phyloP scores from a whole-genome alignment of 2,329 filamentous ascomycete genomes.

The Chalaropsis ovoidea region DNA sequence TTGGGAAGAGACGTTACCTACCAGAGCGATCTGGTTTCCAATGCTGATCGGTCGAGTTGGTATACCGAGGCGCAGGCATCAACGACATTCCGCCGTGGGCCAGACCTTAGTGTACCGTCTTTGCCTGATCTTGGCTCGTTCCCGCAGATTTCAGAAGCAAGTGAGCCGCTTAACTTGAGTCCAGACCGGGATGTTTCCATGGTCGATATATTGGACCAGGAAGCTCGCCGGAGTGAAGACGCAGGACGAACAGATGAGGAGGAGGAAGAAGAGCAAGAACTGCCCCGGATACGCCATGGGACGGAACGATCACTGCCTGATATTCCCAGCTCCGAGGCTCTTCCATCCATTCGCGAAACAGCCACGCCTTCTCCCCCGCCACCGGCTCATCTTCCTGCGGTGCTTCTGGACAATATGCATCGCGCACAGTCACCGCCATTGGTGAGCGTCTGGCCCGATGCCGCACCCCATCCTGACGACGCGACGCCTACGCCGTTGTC shows the following conservation, averaged over 20 bases:
- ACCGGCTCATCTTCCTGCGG: conserved; percentile 2
- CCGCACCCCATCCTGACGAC: conserved; percentile 17
- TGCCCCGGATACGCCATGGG: conserved; percentile 16
- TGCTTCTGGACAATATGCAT: conserved; percentile 16
- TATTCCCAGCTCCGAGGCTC: conserved; percentile 24
- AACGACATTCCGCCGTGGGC: conserved; percentile 2
- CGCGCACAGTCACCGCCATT: conserved; percentile 9
- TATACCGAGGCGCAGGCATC: conserved; percentile 21
- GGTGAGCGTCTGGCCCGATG: conserved; percentile 18
- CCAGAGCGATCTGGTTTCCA: conserved; percentile 1
- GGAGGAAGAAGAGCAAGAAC: conserved; percentile 15
- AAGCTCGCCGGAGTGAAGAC: background rate
- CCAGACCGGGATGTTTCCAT: conserved; percentile 15
- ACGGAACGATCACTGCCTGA: conserved; percentile 21
- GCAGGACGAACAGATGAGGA: background rate
- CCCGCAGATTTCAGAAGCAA: conserved; percentile 13
- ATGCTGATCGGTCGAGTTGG: conserved; percentile 21
- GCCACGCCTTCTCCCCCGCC: conserved; percentile 16
- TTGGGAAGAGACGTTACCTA: conserved; percentile 19
- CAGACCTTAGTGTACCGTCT: conserved; percentile 15
- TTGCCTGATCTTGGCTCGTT: conserved; percentile 19
- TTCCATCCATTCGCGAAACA: conserved; percentile 22
- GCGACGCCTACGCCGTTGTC: conserved; percentile 14
- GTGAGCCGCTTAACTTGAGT: background rate
- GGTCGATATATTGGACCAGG: conserved; percentile 20